These are phyloP conservation scores for Metschnikowia picachoensis DNA, from an alignment of 805 yeast species.

Conservation along the genomic window DNA sequence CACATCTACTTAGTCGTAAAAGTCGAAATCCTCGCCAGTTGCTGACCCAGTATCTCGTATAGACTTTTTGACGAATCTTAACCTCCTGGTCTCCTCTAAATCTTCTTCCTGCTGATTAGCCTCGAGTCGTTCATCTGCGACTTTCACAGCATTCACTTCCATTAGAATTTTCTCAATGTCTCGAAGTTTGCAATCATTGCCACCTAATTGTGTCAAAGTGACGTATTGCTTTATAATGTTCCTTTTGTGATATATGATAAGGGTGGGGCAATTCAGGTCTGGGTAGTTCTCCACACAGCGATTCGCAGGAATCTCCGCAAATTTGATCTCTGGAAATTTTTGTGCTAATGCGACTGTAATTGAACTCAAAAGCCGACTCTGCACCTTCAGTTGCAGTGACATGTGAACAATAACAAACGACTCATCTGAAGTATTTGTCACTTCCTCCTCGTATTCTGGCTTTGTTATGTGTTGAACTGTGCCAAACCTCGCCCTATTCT, in stretches of 20 bases:
- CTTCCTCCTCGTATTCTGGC: constrained; percentile 82
- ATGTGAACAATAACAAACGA: constrained; percentile 75
- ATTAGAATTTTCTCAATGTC: constrained; percentile 78
- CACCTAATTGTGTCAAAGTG: constrained; percentile 79
- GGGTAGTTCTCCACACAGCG: constrained; percentile 94
- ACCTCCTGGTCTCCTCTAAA: constrained; percentile 47
- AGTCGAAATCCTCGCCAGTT: constrained; percentile 23
- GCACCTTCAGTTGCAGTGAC: constrained; percentile 62
- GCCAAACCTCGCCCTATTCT: constrained; percentile 63
- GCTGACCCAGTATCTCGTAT: constrained; percentile 39
- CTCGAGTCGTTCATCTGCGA: constrained; percentile 61
- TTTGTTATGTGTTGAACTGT: constrained; percentile 73
- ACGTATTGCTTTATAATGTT: constrained; percentile 77
- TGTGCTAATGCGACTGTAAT: constrained; percentile 56
- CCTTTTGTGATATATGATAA: constrained; percentile 74
- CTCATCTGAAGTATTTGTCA: constrained; percentile 71
- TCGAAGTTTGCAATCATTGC: constrained; percentile 61
- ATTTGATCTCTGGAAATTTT: constrained; percentile 76
- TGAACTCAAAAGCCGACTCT: constrained; percentile 65
- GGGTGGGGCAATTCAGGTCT: constrained; percentile 84
- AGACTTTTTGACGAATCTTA: constrained; percentile 56
- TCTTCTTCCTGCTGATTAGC: constrained; percentile 53
- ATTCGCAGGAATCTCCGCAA: constrained; percentile 86
- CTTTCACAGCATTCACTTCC: constrained; percentile 59
- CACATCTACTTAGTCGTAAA: constrained; percentile 3